These are phyloP conservation scores for Verticillium dahliae DNA, from an alignment of 2,329 filamentous ascomycete genomes.

Conservation along the genomic window DNA sequence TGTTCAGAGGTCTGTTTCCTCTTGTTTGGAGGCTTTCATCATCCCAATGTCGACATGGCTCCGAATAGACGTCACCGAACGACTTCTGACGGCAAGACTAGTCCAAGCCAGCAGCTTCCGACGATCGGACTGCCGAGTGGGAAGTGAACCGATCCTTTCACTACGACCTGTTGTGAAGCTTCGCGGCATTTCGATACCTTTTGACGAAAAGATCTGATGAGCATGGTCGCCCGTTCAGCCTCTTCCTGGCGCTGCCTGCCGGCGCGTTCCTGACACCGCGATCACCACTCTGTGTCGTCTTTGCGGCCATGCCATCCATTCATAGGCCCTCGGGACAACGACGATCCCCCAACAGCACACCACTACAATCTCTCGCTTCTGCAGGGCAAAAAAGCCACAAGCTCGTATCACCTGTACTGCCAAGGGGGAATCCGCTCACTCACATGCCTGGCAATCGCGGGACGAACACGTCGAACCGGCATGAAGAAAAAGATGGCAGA, in stretches of 20 bases:
- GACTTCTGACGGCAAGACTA: neutral
- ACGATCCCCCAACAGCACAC: neutral
- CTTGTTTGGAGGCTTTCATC: too few species aligned
- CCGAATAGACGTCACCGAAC: neutral
- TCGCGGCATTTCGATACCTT: neutral
- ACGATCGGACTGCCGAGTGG: too few species aligned
- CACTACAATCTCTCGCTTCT: neutral
- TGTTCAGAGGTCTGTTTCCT: too few species aligned
- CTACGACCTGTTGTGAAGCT: neutral
- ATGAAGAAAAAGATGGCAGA: neutral
- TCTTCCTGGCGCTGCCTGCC: neutral
- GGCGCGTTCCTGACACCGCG: neutral
- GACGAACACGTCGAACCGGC: neutral
- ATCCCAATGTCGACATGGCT: neutral
- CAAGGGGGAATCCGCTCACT: neutral
- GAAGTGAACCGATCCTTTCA: neutral
- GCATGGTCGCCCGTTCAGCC: neutral
- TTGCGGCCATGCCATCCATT: neutral
- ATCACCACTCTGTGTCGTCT: neutral
- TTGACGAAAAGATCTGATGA: neutral
- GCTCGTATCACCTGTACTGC: neutral
- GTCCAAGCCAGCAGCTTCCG: neutral
- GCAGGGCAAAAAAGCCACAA: neutral
- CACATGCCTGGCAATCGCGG: neutral
- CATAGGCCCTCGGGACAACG: neutral